Evolutionary conservation across 805 yeast genomes (phyloP), one percentile per base, ranked within the genome.

Genomic region (Candida montana): DNA sequence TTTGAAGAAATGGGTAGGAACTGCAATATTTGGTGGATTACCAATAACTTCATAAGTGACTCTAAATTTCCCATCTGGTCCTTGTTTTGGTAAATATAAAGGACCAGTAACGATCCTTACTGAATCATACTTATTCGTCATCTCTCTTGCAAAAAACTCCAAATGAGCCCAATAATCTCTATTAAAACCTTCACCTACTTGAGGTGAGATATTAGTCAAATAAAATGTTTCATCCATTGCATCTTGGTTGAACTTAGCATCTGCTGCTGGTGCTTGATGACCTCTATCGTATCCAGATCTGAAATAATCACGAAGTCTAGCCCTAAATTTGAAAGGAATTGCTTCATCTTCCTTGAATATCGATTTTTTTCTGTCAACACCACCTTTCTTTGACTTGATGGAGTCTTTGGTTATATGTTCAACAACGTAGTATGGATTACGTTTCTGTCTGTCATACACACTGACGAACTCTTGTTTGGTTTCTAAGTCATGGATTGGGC

Each of bases 161-260:
- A 93, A 78, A 61, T 89, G 96, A 0, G 98, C 95, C 99, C 99
- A 93, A 61, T 93, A 84, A 60, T 93, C 98, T 53, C 99, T 74
- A 65, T 93, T 93, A 68, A 93, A 93, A 0, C 99, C 99, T 5
- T 83, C 95, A 4, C 99, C 99, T 4, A 93, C 96, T 62, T 93
- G 99, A 1, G 99, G 99, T 7, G 95, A 77, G 73, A 93, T 91
- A 63, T 93, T 93, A 6, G 95, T 82, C 53, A 93, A 67, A 49
- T 69, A 77, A 57, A 93, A 93, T 0, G 99, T 93, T 61, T 91
- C 95, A 63, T 93, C 83, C 98, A 93, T 91, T 16, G 97, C 97
- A 16, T 60, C 52, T 63, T 93, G 99, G 26, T 79, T 78, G 65
- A 79, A 93, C 59, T 87, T 89, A 20, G 98, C 97, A 61, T 93